Percentiles rank a stretch among this genome's conserved stretches.
Conservation (phyloP, 2,329 filamentous ascomycete species). For the Scytalidium lignicola region DNA sequence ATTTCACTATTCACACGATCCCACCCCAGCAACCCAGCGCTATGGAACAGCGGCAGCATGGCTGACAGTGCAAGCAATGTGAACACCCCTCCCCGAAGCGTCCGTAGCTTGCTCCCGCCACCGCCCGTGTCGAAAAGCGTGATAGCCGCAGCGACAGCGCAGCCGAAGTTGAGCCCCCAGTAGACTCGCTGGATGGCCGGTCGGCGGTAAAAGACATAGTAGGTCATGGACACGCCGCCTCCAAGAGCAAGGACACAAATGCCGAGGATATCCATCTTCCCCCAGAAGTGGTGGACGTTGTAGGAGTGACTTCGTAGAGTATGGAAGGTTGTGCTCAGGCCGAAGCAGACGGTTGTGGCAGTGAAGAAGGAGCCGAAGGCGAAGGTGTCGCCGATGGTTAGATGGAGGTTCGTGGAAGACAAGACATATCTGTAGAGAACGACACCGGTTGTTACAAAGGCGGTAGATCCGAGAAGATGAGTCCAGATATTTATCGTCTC, state of each 20-base stretch:
- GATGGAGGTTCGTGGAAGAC: not conserved
- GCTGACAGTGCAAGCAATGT: slow-evolving; percentile 21
- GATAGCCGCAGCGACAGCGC: not conserved
- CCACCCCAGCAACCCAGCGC: slow-evolving; percentile 20
- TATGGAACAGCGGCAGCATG: slow-evolving; percentile 25
- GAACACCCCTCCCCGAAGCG: slow-evolving; percentile 21
- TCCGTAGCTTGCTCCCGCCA: slow-evolving; percentile 21
- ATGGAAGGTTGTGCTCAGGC: slow-evolving; percentile 22
- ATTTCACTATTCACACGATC: slow-evolving; percentile 11
- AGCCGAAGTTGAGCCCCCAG: not conserved
- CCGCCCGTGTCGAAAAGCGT: slow-evolving; percentile 22
- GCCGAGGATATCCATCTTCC: slow-evolving; percentile 25
- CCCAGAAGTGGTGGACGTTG: slow-evolving; percentile 25
- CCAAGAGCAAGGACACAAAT: slow-evolving; percentile 10
- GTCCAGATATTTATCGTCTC: too few species aligned
- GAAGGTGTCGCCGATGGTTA: not conserved
- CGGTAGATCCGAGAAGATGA: slow-evolving; percentile 3
- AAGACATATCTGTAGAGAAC: not conserved
- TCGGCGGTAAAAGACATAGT: slow-evolving; percentile 23
- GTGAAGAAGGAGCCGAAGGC: not conserved
- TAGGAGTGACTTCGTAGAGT: slow-evolving; percentile 27
- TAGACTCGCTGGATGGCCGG: slow-evolving; percentile 1
- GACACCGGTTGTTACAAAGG: not conserved
- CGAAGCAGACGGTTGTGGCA: not conserved
- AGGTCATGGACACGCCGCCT: slow-evolving; percentile 11